Conservation (phyloP, 371 early-diverging fungal species). For the Mortierella sp. region DNA sequence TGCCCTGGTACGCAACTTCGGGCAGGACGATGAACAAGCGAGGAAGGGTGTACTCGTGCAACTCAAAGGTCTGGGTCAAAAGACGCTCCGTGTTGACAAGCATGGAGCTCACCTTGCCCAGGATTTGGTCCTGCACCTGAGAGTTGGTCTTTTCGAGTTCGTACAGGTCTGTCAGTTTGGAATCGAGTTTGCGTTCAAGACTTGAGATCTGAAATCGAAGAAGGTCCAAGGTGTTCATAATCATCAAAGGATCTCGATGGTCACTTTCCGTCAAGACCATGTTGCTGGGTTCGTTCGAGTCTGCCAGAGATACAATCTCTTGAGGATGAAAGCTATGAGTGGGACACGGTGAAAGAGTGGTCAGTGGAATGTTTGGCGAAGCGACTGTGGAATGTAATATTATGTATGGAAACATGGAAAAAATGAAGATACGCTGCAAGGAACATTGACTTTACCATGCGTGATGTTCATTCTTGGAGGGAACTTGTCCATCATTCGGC, state of each 20-base stretch:
- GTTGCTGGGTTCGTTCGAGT: not conserved
- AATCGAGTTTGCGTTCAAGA: slow-evolving; percentile 12
- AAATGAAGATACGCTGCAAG: no score
- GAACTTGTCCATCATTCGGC: slow-evolving; percentile 29
- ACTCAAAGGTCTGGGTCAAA: slow-evolving; percentile 46
- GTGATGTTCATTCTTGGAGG: slow-evolving; percentile 24
- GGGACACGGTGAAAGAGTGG: not conserved
- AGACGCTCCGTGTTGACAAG: slow-evolving; percentile 26
- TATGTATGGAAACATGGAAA: no score
- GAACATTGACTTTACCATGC: slow-evolving; percentile 10
- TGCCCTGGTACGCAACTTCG: slow-evolving; percentile 30
- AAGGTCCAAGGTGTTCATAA: slow-evolving; percentile 1
- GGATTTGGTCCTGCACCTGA: slow-evolving; percentile 23
- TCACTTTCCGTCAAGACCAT: not conserved
- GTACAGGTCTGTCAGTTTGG: slow-evolving; percentile 9
- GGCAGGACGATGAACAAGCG: slow-evolving; percentile 51
- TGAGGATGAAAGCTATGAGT: slow-evolving; percentile 13
- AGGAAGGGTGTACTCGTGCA: slow-evolving; percentile 47
- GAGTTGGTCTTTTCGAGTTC: slow-evolving; percentile 4
- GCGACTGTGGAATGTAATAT: no score
- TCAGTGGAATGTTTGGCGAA: not conserved
- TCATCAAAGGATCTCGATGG: not conserved
- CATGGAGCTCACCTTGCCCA: slow-evolving; percentile 15
- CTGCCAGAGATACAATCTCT: slow-evolving; percentile 12
- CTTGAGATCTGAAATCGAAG: slow-evolving; percentile 16